A percentile compares a stretch with the other conserved stretches of the same genome.
Conservation (phyloP, 2,329 filamentous ascomycete genomes). For the Fusarium clavum region DNA sequence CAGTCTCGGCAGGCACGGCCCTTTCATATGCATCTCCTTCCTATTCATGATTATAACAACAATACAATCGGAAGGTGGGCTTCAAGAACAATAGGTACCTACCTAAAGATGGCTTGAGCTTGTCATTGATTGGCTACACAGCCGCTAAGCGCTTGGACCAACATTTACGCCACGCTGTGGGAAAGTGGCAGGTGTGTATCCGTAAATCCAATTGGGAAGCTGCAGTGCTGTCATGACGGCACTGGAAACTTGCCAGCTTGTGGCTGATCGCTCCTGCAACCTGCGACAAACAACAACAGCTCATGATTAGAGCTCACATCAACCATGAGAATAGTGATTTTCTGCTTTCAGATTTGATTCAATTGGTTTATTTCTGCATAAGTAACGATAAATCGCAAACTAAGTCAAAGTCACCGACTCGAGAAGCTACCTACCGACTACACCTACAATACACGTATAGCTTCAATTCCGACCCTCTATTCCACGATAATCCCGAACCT, state of each 20-base stretch:
- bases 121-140: slow-evolving; percentile 37
- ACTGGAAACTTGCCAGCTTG: slow-evolving; percentile 44
- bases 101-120: slow-evolving; percentile 24
- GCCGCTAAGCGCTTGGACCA: slow-evolving; percentile 37
- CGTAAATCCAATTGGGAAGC: background rate
- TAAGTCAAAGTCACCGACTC: slow-evolving; percentile 1
- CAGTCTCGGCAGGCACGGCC: slow-evolving; percentile 21
- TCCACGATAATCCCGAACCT: background rate
- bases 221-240: slow-evolving; percentile 35
- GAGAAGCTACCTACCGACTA: background rate
- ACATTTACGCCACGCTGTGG: slow-evolving; percentile 19
- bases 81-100: slow-evolving; percentile 1
- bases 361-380: background rate
- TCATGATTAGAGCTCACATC: slow-evolving; percentile 18
- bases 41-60: slow-evolving; percentile 36
- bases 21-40: background rate
- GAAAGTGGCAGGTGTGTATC: slow-evolving; percentile 12
- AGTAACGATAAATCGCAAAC: background rate
- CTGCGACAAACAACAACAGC: slow-evolving; percentile 38
- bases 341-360: background rate
- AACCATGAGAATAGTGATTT: slow-evolving; percentile 9
- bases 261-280: slow-evolving; percentile 33
- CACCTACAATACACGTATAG: slow-evolving; percentile 20
- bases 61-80: slow-evolving; percentile 28
- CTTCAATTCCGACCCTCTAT: slow-evolving; percentile 13